Base-by-base conservation (phyloP, 2,329 filamentous ascomycete species). In the Westerdykella sp. region DNA sequence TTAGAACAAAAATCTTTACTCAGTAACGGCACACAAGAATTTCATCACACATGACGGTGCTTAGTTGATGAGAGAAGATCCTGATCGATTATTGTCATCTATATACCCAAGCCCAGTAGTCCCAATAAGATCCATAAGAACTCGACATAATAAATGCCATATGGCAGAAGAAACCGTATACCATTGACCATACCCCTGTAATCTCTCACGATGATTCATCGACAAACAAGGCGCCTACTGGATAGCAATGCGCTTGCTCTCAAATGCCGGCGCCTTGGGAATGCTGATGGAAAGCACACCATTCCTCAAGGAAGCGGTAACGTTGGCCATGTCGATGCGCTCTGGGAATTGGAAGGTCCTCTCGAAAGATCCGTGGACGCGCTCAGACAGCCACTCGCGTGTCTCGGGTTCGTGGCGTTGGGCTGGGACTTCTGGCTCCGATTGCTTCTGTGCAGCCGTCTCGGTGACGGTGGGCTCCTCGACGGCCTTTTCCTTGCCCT, bases 301-400 rank as follows among this genome's bases (percentile, higher is more conserved):
- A 47, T 86, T 77, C 65, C 79, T 76, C 54, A 87, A 76, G 42
- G 62, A 73, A 39, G 84, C 84, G 36, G 66, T 72, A 43, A 87
- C 83, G 3, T 57, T 67, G 13, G 81, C 78, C 55, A 79, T 75
- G 57, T 85, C 79, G 47, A 87, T 75, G 22, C 75, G 76, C 41
- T 68, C 67, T 1, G 83, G 80, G 71, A 87, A 87, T 63, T 71
- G 78, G 70, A 87, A 87, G 46, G 74, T 78, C 50, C 84, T 78
- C 39, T 77, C 74, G 69, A 87, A 87, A 52, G 81, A 75, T 62
- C 83, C 83, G 45, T 83, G 69, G 47, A 73, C 77, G 54, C 81
- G 80, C 69, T 86, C 82, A 30, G 74, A 73, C 48, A 82, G 71
- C 39, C 30, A 41, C 16, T 50, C 40, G 28, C 54, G 37, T 3